These are phyloP conservation scores for Aureobasidium zeae DNA, from an alignment of 2,329 filamentous ascomycete genomes.

Conservation along the genomic window DNA sequence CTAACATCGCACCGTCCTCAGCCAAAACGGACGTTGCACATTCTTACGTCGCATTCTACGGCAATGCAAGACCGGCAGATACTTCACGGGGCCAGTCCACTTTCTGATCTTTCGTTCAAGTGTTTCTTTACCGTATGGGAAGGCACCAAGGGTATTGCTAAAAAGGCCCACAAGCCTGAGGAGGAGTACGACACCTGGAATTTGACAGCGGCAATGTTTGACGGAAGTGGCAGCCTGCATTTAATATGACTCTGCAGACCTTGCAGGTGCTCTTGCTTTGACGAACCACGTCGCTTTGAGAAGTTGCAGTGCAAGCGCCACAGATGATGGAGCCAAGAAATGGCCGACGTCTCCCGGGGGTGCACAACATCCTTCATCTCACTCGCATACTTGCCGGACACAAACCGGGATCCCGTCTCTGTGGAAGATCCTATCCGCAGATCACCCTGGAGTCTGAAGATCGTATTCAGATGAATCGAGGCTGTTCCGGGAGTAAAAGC, in stretches of 20 bases:
- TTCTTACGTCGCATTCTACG: too few relatives aligned
- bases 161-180: too few relatives aligned
- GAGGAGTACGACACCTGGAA: too few relatives aligned
- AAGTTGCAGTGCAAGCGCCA: not conserved
- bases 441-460: too few relatives aligned
- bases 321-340: conserved; percentile 7
- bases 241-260: not conserved
- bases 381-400: conserved; percentile 1
- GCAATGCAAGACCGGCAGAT: too few relatives aligned
- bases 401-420: conserved; percentile 7
- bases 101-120: too few relatives aligned
- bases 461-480: not conserved
- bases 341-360: conserved; percentile 6
- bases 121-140: too few relatives aligned
- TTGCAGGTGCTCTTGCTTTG: conserved; percentile 9
- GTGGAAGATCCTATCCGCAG: not conserved
- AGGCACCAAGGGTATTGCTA: too few relatives aligned
- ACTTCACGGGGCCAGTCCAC: too few relatives aligned
- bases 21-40: conserved; percentile 6
- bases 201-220: not conserved
- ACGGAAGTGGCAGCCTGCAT: not conserved
- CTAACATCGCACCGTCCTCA: conserved; percentile 3
- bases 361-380: conserved; percentile 3
- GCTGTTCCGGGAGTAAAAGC: not conserved
- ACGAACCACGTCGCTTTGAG: not conserved